phyloP scores from a whole-genome alignment of 352 stramenopile genomes.

The Globisporangium splendens region DNA sequence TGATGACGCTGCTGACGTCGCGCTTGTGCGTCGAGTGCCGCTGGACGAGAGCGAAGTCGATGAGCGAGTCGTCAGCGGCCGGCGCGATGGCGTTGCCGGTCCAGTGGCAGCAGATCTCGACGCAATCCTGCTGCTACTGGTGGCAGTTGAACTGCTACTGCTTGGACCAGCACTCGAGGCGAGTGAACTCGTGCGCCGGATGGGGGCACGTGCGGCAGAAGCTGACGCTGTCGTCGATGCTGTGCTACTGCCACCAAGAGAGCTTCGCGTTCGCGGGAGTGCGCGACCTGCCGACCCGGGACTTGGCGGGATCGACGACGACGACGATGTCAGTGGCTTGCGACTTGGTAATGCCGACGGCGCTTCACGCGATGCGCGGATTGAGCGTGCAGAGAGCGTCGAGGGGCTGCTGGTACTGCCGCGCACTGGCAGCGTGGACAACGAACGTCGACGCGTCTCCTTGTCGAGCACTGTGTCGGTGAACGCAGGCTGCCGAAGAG shows the following conservation, averaged over 20 bases:
- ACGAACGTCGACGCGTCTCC: slow-evolving; percentile 35
- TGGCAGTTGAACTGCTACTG: neutral
- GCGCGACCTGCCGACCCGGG: slow-evolving; percentile 18
- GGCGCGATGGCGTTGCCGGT: slow-evolving; percentile 5
- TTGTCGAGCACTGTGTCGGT: slow-evolving; percentile 18
- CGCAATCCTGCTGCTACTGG: slow-evolving; percentile 11
- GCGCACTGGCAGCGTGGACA: slow-evolving; percentile 38
- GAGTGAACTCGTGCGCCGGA: slow-evolving; percentile 23
- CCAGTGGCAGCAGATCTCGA: slow-evolving; percentile 6
- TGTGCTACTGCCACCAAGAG: slow-evolving; percentile 9
- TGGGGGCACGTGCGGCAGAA: slow-evolving; percentile 18
- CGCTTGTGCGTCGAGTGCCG: neutral
- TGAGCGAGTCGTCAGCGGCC: slow-evolving; percentile 8
- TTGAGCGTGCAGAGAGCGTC: slow-evolving; percentile 18
- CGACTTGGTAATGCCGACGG: slow-evolving; percentile 17
- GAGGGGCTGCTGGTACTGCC: slow-evolving; percentile 19
- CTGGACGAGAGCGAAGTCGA: slow-evolving; percentile 6
- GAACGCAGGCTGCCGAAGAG: neutral
- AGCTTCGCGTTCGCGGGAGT: slow-evolving; percentile 20
- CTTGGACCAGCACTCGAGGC: slow-evolving; percentile 17
- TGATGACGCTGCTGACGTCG: neutral
- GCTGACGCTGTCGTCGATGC: slow-evolving; percentile 9
- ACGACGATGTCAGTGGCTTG: slow-evolving; percentile 14
- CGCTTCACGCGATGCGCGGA: slow-evolving; percentile 14
- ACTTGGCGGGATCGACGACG: slow-evolving; percentile 16